Evolutionary conservation across 305 asterid genomes (phyloP).

Genomic region (Fraxinus xanthoxyloides): DNA sequence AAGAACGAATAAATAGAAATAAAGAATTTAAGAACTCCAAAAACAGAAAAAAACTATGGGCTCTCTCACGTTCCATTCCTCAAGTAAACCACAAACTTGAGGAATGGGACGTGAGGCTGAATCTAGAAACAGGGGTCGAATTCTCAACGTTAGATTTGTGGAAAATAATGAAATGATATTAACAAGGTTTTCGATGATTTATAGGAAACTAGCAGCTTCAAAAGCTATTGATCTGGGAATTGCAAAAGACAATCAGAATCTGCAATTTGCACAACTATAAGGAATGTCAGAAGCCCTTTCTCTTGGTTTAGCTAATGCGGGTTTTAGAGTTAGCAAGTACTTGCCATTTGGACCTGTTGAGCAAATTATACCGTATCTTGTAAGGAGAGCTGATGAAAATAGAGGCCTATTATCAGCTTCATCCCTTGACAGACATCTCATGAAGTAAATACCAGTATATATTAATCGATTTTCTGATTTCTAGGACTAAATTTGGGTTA

Average conservation of each 20-base stretch:
- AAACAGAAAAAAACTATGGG: no score
- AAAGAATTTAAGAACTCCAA: no score
- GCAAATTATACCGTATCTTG: slow-evolving; percentile 74
- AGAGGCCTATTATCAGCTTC: slow-evolving; percentile 63
- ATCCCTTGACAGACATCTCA: slow-evolving; percentile 46
- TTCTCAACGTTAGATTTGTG: no score
- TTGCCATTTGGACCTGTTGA: slow-evolving; percentile 80
- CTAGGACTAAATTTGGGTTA: not conserved
- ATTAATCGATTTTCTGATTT: not conserved
- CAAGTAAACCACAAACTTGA: no score
- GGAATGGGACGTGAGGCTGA: no score
- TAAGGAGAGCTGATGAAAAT: slow-evolving; percentile 87
- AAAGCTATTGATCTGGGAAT: slow-evolving; percentile 57
- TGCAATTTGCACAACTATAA: slow-evolving; percentile 76
- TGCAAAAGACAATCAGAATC: slow-evolving; percentile 30
- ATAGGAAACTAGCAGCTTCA: slow-evolving; percentile 63
- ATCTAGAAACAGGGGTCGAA: no score
- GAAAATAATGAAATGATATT: no score
- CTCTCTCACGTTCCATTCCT: no score
- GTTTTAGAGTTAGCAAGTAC: slow-evolving; percentile 73
- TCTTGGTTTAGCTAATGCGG: slow-evolving; percentile 59
- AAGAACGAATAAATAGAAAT: no score
- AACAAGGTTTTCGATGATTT: no score
- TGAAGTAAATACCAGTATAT: slow-evolving; percentile 38
- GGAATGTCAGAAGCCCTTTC: slow-evolving; percentile 80